Evolutionary conservation across 139 green algal species (phyloP), one percentile per base, ranked within the genome.

Genomic region (Asterochloris erici): DNA sequence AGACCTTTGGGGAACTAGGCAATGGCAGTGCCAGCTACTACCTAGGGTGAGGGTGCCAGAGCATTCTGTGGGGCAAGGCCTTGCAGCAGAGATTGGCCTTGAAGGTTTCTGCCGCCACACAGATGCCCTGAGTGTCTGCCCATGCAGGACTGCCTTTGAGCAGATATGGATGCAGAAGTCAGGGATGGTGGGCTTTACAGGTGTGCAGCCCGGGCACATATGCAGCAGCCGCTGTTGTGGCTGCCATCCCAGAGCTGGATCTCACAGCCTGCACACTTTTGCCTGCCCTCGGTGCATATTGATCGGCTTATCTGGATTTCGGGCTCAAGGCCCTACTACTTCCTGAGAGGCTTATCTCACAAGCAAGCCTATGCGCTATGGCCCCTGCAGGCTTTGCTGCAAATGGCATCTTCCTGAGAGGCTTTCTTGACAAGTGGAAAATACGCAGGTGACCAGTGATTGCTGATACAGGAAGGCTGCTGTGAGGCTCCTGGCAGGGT

Each of bases 1-100:
- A 89, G 68, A 68, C 76, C 6, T 93, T 91, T 87, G 91, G 92
- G 2, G 89, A 93, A 82, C 86, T 74, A 11, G 91, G 91, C 38
- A 88, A 85, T 63, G 90, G 84, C 29, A 93, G 88, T 16, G 63
- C 77, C 13, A 23, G 82, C 24, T 94, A 93, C 86, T 90, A 90
- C 79, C 63, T 94, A 60, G 91, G 89, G 10, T 84, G 83, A 21
- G 87, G 82, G 12, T 85, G 77, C 28, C 74, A 82, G 17, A 84
- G 81, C 63, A 74, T 81, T 54, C 38, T 54, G 6, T 54, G 38
- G 38, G 6, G 21, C 10, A 54, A 54, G 38, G 38, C 38, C 38
- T 54, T 2, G 38, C 38, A 54, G 38, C 38, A 54, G 38, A 10
- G n/a, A 54, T 54, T 6, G 38, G 38, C 38, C 38, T 10, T 54